phyloP scores from a whole-genome alignment of 139 green algal species.

The Zygnema circumcarinatum region DNA sequence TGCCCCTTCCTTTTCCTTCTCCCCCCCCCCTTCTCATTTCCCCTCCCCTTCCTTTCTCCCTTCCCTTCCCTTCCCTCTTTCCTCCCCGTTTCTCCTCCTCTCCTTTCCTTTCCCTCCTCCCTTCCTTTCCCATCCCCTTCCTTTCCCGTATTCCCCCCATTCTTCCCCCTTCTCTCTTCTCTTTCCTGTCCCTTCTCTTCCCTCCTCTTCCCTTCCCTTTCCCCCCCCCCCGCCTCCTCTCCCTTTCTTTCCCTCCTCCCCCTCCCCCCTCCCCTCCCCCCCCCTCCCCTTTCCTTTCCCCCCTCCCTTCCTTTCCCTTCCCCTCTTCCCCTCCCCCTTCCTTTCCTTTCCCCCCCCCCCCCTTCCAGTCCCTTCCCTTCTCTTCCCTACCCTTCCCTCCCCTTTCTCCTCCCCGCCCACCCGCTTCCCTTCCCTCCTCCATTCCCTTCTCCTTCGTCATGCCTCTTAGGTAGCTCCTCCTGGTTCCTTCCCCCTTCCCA shows the following conservation, averaged over 20 bases:
- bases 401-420: background rate
- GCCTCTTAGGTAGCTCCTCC: too few species aligned
- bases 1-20: background rate
- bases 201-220: background rate
- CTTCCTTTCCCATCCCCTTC: background rate
- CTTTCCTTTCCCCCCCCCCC: background rate
- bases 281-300: background rate
- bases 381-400: background rate
- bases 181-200: background rate
- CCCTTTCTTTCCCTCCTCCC: slow-evolving; percentile 1
- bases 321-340: background rate
- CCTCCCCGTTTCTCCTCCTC: background rate
- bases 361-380: background rate
- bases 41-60: background rate
- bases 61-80: slow-evolving; percentile 9
- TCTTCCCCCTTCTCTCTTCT: background rate
- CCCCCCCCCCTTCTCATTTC: background rate
- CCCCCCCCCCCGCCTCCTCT: background rate
- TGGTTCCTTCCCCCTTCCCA: background rate
- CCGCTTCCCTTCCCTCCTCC: background rate
- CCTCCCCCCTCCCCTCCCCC: background rate
- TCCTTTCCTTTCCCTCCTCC: background rate
- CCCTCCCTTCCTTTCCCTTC: background rate
- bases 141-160: background rate
- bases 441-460: background rate